Base-by-base conservation (phyloP, 1,139 yeast species). In the Geotrichum carabidarum region DNA sequence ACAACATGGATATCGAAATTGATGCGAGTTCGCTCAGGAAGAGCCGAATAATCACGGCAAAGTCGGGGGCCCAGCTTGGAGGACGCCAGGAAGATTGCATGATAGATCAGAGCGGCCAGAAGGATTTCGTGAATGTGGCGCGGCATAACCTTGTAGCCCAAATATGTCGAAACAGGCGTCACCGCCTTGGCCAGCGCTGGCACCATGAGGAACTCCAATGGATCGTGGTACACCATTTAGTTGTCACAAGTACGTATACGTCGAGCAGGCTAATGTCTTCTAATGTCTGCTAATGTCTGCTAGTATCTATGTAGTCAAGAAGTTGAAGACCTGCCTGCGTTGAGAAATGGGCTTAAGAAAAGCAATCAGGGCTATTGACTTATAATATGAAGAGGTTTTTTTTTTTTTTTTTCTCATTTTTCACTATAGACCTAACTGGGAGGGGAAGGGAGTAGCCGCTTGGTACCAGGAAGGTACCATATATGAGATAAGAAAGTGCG, bases 1-100 rank as follows among this genome's bases (percentile, higher is more conserved):
- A 90, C 96, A 17, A 86, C 79, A 69, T 91, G 96, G 62, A 91
- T 84, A 68, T 90, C 94, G 65, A 88, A 87, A 68, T 93, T 91
- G 62, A 84, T 68, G 63, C 74, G 74, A 35, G 78, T 75, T 59
- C 80, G 78, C 31, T 63, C 62, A 36, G 74, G 67, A 55, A 83
- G 73, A 9, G 69, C 63, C 8, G 74, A 75, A 12, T 82, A 51
- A 8, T 15, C 41, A 11, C 18, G 79, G 57, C 81, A 72, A 34
- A 77, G 48, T 22, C 61, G 55, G 4, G 79, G 77, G 36, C 85
- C 74, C 22, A 82, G 41, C 40, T 67, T 30, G 5, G 80, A 76
- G 0, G 83, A 76, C 1, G 74, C 53, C 18, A 72, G 62, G 62
- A 74, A 78, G 15, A 81, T 56, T 1, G 65, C 46, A 37, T 78